Base-by-base conservation (phyloP, 805 yeast genomes). In the Teunomyces panamensis region DNA sequence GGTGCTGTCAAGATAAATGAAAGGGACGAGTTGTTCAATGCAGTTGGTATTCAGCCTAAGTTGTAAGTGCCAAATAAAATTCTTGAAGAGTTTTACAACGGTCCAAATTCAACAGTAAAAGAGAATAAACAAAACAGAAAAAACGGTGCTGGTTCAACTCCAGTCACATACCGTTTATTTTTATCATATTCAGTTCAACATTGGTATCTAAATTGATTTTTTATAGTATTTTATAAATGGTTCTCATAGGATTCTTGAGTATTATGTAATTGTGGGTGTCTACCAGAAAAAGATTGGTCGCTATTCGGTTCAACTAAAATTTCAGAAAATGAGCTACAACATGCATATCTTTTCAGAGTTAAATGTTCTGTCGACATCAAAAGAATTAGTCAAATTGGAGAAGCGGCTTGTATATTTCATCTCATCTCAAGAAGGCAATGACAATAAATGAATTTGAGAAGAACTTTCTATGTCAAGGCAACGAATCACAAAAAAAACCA, bases 1-100 rank as follows among this genome's bases (percentile, higher is more conserved):
- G 92, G 88, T 3, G 83, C 81, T 30, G 73, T 73, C 27, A 69
- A 68, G 52, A 52, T 69, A 28, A 72, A 72, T 50, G 67, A 59
- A 17, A 65, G 63, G 45, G 75, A 71, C 45, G 75, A 73, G 55
- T 63, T 73, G 47, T 69, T 57, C 52, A 71, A 69, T 54, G 69
- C 73, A 30, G 70, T 68, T 10, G 57, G 58, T 13, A 54, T 64
- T 8, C 74, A 66, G 48, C 54, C 65, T 10, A 62, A 62, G 49
- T 58, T 62, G 50, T 62, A 48, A 55, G n/a, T 29, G 20, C 27
- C 49, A 11, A 29, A 41, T 10, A 13, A 39, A 28, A 47, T 43
- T 32, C 42, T 49, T 20, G 41, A 37, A 8, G 41, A 37, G 28
- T 37, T 37, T 36, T 7, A 9, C 13, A 2, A 5, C 14, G 11